Evolutionary conservation across 805 yeast species (phyloP).

Genomic region (Candida awuae): DNA sequence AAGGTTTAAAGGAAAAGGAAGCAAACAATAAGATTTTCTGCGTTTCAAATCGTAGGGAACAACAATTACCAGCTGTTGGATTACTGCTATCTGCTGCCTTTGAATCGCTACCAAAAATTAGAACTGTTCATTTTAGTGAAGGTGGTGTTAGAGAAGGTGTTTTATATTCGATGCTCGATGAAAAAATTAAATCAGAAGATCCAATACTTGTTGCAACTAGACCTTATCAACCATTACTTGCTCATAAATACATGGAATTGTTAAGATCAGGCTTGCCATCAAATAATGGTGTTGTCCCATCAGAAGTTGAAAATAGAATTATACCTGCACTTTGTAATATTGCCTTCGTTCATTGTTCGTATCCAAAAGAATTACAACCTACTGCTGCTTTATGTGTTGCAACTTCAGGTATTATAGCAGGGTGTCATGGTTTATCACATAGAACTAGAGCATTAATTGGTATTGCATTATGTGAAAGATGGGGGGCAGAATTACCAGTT

Average conservation of each 20-base stretch:
- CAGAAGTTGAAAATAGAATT: conserved; percentile 48
- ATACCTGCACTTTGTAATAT: conserved; percentile 67
- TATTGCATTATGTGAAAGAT: conserved; percentile 65
- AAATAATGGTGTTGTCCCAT: conserved; percentile 40
- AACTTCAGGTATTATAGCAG: conserved; percentile 66
- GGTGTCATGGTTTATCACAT: conserved; percentile 69
- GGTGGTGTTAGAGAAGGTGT: conserved; percentile 79
- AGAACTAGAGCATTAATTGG: conserved; percentile 65
- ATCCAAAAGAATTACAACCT: conserved; percentile 70
- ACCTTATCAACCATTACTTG: conserved; percentile 64
- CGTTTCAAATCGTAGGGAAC: conserved; percentile 56
- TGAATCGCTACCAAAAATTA: conserved; percentile 51
- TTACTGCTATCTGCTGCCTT: conserved; percentile 53
- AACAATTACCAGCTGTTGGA: conserved; percentile 65
- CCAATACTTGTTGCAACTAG: conserved; percentile 62
- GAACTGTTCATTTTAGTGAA: conserved; percentile 60
- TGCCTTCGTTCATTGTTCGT: conserved; percentile 70
- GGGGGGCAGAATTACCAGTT: conserved; percentile 74
- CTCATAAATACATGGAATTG: conserved; percentile 46
- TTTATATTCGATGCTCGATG: conserved; percentile 52
- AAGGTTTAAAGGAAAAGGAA: conserved; percentile 25
- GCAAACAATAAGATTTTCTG: conserved; percentile 36
- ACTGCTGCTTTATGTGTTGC: conserved; percentile 67
- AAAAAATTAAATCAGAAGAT: conserved; percentile 52
- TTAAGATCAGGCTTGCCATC: conserved; percentile 50